phyloP scores from a whole-genome alignment of 176 grass and related monocot species.

The Triticum monococcum region DNA sequence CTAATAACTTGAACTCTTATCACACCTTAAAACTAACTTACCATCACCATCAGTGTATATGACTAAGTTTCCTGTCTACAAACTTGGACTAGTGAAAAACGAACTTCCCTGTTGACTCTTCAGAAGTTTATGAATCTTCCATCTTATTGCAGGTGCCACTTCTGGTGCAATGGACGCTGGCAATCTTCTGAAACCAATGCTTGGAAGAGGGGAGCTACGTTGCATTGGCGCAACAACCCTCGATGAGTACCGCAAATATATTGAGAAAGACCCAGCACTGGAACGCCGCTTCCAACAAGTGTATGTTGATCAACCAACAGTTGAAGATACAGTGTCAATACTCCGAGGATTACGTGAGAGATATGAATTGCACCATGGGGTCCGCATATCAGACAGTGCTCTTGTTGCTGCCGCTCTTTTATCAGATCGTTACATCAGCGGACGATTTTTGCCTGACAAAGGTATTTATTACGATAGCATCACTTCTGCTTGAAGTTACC shows the following conservation, averaged over 20 bases:
- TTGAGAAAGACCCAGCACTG: slow-evolving; percentile 98
- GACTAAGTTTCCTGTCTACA: neutral
- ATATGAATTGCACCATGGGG: slow-evolving; percentile 97
- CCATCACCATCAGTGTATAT: neutral
- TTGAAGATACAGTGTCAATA: slow-evolving; percentile 98
- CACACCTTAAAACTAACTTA: neutral
- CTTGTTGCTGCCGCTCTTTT: slow-evolving; percentile 86
- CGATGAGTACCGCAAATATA: slow-evolving; percentile 98
- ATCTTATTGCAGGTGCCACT: slow-evolving; percentile 71
- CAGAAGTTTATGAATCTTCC: slow-evolving; percentile 18
- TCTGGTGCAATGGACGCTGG: slow-evolving; percentile 98
- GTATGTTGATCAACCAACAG: slow-evolving; percentile 92
- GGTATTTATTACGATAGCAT: slow-evolving; percentile 29
- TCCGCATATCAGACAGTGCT: slow-evolving; percentile 91
- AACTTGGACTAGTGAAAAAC: neutral
- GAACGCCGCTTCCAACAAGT: slow-evolving; percentile 99
- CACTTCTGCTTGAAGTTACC: neutral
- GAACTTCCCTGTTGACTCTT: neutral
- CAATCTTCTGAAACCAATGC: slow-evolving; percentile 97
- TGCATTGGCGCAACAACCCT: slow-evolving; percentile 98
- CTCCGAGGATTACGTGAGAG: slow-evolving; percentile 85
- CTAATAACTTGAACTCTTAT: neutral
- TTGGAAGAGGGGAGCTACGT: slow-evolving; percentile 90
- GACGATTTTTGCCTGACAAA: slow-evolving; percentile 98
- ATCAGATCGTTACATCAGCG: slow-evolving; percentile 96